Conservation (phyloP, 257 asterid species). For the Jacaranda mimosifolia region DNA sequence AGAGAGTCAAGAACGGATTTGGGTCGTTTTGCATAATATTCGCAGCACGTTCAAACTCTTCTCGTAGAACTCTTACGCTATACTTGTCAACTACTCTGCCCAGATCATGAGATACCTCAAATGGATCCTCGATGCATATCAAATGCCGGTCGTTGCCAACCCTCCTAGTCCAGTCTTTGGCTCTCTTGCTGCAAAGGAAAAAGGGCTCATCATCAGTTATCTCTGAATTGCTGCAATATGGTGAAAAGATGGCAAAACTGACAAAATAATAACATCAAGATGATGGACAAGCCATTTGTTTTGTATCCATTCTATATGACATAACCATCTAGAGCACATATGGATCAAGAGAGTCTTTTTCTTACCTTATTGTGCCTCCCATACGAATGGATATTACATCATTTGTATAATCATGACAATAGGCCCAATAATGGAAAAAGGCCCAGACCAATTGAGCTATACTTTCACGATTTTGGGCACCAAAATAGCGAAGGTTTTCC, state of each 20-base stretch:
- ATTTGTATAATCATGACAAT: constrained; percentile 68
- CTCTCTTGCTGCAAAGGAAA: constrained; percentile 56
- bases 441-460: constrained; percentile 63
- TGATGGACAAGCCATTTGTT: too few species aligned
- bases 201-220: background rate
- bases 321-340: too few species aligned
- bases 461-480: constrained; percentile 59
- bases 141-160: constrained; percentile 72
- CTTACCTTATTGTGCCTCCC: constrained; percentile 62
- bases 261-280: too few species aligned
- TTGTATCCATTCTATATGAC: too few species aligned
- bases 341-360: background rate
- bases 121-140: constrained; percentile 81
- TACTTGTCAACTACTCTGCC: constrained; percentile 72
- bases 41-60: constrained; percentile 81
- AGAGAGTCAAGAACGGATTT: constrained; percentile 58
- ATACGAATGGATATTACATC: constrained; percentile 73
- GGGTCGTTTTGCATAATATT: constrained; percentile 62
- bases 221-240: background rate
- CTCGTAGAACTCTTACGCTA: constrained; percentile 69
- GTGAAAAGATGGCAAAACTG: too few species aligned
- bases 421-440: constrained; percentile 75
- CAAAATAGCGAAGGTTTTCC: constrained; percentile 59
- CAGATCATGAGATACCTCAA: constrained; percentile 74
- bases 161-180: constrained; percentile 74